Conservation (phyloP, 2,329 filamentous ascomycete genomes). For the Chaetomiaceae sp. region DNA sequence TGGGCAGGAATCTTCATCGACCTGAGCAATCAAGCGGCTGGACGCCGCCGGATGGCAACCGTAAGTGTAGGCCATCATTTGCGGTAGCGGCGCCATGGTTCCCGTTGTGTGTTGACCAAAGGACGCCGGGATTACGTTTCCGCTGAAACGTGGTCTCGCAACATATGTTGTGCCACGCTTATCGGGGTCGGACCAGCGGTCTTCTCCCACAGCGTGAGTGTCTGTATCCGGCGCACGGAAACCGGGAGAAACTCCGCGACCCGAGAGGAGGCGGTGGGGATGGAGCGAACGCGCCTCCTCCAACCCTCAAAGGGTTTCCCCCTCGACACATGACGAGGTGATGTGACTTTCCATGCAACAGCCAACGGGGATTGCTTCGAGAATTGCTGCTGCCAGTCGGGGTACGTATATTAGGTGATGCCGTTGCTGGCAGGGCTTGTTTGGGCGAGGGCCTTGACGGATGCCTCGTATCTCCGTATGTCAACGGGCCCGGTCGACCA, state of each 20-base stretch:
- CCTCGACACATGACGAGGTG: neutral
- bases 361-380: neutral
- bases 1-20: neutral
- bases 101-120: neutral
- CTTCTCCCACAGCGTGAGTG: neutral
- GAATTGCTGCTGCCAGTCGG: too few species aligned
- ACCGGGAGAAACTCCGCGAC: neutral
- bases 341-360: neutral
- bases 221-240: slow-evolving; percentile 2
- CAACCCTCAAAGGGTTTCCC: neutral
- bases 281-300: neutral
- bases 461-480: slow-evolving; percentile 65
- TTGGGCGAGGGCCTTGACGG: slow-evolving; percentile 35
- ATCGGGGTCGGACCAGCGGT: neutral
- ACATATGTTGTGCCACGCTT: slow-evolving; percentile 21
- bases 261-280: neutral
- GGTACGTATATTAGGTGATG: neutral
- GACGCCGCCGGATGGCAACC: neutral
- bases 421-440: neutral
- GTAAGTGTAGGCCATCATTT: neutral
- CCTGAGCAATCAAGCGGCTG: too few species aligned
- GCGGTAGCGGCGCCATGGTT: neutral
- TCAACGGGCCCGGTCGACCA: slow-evolving; percentile 74
- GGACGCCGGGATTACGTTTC: neutral
- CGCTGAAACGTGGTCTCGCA: slow-evolving; percentile 14